These are phyloP conservation scores for Coccomyxa sp. DNA, from an alignment of 139 green algal genomes.

Conservation along the genomic window DNA sequence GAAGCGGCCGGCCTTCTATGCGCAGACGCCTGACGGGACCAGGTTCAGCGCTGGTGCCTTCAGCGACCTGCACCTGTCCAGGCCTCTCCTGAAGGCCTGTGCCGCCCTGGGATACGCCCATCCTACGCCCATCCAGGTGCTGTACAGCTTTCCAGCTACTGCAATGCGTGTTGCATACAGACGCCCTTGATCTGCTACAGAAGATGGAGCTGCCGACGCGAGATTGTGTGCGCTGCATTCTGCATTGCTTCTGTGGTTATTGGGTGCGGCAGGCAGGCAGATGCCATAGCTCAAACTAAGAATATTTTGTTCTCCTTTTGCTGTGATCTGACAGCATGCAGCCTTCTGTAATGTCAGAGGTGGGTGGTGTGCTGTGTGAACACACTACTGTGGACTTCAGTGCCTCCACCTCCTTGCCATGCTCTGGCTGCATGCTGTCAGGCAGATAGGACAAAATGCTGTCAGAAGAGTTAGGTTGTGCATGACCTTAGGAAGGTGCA, in stretches of 20 bases:
- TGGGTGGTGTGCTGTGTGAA: too few species aligned
- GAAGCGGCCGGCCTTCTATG: conserved; percentile 44
- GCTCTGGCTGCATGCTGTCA: too few species aligned
- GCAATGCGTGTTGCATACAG: neutral
- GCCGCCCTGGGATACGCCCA: conserved; percentile 80
- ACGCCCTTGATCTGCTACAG: neutral
- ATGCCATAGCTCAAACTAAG: neutral
- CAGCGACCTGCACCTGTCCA: conserved; percentile 83
- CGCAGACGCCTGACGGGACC: conserved; percentile 47
- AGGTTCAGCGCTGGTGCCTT: conserved; percentile 73
- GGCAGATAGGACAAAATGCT: too few species aligned
- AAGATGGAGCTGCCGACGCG: neutral
- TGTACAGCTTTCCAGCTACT: neutral
- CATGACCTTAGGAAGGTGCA: too few species aligned
- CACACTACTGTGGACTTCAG: neutral
- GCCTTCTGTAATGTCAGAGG: too few species aligned
- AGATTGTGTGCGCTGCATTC: neutral
- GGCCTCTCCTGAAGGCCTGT: conserved; percentile 82
- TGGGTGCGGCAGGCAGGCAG: neutral
- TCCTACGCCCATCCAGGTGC: conserved; percentile 93
- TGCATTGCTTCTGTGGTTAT: neutral
- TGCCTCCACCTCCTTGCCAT: too few species aligned
- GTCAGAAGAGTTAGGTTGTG: too few species aligned
- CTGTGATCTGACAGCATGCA: too few species aligned
- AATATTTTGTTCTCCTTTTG: neutral